These are phyloP conservation scores for Neurospora intermedia DNA, from an alignment of 495 filamentous ascomycete species.

Conservation along the genomic window DNA sequence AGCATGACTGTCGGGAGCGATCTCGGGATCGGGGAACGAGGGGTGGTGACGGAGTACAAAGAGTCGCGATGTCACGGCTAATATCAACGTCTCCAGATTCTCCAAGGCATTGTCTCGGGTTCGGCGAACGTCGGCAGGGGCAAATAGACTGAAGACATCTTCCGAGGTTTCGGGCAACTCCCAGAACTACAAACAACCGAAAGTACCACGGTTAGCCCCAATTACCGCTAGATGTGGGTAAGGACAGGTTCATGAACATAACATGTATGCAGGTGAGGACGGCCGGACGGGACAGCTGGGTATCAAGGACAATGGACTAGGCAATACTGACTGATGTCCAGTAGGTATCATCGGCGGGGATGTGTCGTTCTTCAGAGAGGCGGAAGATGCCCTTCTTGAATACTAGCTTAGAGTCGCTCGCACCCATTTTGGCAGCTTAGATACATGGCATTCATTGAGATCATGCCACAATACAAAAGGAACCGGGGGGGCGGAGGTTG, in stretches of 20 bases:
- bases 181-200: slow-evolving; percentile 64
- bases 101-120: slow-evolving; percentile 75
- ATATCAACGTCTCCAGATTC: slow-evolving; percentile 86
- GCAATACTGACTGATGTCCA: slow-evolving; percentile 69
- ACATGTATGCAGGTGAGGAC: background rate
- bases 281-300: background rate
- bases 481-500: background rate
- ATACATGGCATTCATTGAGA: slow-evolving; percentile 11
- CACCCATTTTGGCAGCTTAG: slow-evolving; percentile 58
- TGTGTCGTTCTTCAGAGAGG: slow-evolving; percentile 80
- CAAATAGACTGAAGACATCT: slow-evolving; percentile 95
- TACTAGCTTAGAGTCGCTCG: slow-evolving; percentile 96
- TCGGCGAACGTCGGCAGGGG: slow-evolving; percentile 82
- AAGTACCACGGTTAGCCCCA: background rate
- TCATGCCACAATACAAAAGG: background rate
- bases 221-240: slow-evolving; percentile 1
- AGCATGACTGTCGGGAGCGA: slow-evolving; percentile 81
- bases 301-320: background rate
- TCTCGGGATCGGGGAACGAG: slow-evolving; percentile 79
- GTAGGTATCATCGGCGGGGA: slow-evolving; percentile 80
- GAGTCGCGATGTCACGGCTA: slow-evolving; percentile 70
- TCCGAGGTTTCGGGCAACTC: slow-evolving; percentile 92
- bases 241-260: background rate
- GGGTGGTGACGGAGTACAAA: slow-evolving; percentile 74
- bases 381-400: slow-evolving; percentile 99